These are phyloP conservation scores for Marsdenia floribunda DNA, from an alignment of 257 asterid species.

Conservation along the genomic window DNA sequence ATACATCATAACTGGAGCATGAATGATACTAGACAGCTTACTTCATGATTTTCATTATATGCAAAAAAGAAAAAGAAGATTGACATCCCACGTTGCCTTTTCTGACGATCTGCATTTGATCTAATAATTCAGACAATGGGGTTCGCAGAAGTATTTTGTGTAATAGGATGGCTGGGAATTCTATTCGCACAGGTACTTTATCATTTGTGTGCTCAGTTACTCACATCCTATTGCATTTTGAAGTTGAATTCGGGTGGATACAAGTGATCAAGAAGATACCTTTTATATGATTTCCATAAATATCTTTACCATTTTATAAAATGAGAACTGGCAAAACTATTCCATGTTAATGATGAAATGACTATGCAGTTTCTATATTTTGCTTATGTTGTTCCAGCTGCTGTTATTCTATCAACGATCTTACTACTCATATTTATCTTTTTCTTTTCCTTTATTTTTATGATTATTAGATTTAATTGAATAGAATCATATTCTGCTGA, in stretches of 20 bases:
- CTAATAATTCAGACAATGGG: slow-evolving; percentile 68
- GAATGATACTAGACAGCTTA: not conserved
- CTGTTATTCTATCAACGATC: not conserved
- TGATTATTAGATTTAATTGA: not conserved
- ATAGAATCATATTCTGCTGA: not conserved
- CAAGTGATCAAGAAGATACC: not conserved
- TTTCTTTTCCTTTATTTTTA: not conserved
- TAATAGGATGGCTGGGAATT: slow-evolving; percentile 67
- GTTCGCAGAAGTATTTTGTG: slow-evolving; percentile 54
- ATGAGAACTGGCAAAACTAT: not conserved
- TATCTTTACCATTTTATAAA: not conserved
- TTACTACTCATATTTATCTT: not conserved
- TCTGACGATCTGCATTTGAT: slow-evolving; percentile 6
- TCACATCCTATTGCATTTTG: not conserved
- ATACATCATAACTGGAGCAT: not conserved
- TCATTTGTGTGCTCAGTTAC: not conserved
- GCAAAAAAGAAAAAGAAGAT: not conserved
- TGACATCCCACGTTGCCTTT: not conserved
- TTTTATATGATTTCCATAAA: not conserved
- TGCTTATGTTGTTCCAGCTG: not conserved
- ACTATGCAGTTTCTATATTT: not conserved
- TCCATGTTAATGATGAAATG: not conserved
- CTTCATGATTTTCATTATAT: not conserved
- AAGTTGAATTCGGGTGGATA: not conserved
- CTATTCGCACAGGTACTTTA: slow-evolving; percentile 57